Evolutionary conservation across 305 asterid species (phyloP), one percentile per base, ranked within the genome.

Genomic region (Fraxinus sp.): DNA sequence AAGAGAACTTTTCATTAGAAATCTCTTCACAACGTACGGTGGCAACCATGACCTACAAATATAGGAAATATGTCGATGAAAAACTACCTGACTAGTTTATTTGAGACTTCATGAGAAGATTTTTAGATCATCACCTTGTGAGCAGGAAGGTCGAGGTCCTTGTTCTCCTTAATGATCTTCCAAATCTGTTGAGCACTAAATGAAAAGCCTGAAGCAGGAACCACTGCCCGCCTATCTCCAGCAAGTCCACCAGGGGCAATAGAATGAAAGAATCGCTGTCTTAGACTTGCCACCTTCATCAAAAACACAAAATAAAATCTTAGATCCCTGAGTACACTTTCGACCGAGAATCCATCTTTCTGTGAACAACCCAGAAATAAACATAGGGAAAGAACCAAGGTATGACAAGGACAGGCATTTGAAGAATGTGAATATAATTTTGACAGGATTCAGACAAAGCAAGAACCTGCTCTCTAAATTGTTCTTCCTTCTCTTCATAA

Each of bases 181-280:
- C 98, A 95, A 68, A 95, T 95, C 88, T 95, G 93, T 46, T 91
- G 90, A 82, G 93, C 91, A 86, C 98, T 95, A 85, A 93, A 93
- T 79, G 94, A 87, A 88, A 95, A 93, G 57, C 97, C 98, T 79
- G 98, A 95, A 80, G 94, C 98, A 62, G 98, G 98, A 90, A 95
- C 98, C 18, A 91, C 98, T 43, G 90, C 97, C 80, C 97, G 93
- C 90, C 98, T 92, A 85, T 95, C 98, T 79, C 98, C 98, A 57
- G 98, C 98, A 87, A 95, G 98, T 83, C 98, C 98, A 70, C 98
- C 97, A 80, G 98, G 98, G 28, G 94, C 97, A 86, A 95, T 95
- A 68, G 98, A 95, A 32, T 92, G 95, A 85, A 84, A 85, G 87
- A 95, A 95, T 32, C 97, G 89, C 64, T 93, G 92, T 86, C 98